A percentile compares a stretch with the other conserved stretches of the same genome.
These are phyloP conservation scores for Metschnikowia noctiluminum DNA, from an alignment of 805 yeast species.

Conservation along the genomic window DNA sequence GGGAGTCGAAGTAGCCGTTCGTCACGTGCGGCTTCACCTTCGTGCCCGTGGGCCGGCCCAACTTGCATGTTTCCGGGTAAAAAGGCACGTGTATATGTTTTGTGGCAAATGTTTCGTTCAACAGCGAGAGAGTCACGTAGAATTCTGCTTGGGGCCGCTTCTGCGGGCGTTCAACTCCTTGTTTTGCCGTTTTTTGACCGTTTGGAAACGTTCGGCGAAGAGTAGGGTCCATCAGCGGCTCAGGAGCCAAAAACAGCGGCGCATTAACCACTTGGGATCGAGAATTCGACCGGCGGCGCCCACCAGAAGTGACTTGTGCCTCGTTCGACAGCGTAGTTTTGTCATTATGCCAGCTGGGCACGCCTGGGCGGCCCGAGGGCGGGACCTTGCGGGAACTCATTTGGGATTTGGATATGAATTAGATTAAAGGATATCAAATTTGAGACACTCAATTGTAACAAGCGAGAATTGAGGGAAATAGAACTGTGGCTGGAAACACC, in stretches of 20 bases:
- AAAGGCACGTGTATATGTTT: constrained; percentile 79
- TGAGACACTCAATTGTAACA: too few relatives aligned
- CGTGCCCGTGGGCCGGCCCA: constrained; percentile 86
- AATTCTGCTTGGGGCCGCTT: constrained; percentile 35
- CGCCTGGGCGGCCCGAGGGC: too few relatives aligned
- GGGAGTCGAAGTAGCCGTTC: constrained; percentile 91
- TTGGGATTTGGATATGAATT: too few relatives aligned
- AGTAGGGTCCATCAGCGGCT: not conserved
- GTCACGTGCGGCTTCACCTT: constrained; percentile 56
- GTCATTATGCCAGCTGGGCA: not conserved
- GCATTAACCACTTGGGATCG: constrained; percentile 37
- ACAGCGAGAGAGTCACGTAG: constrained; percentile 67
- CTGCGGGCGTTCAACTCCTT: constrained; percentile 14
- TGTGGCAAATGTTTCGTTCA: constrained; percentile 78
- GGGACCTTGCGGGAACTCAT: too few relatives aligned
- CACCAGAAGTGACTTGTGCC: not conserved
- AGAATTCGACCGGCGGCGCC: constrained; percentile 35
- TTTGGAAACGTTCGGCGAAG: too few relatives aligned
- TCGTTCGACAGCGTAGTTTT: not conserved
- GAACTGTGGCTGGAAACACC: too few relatives aligned
- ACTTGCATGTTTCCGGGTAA: constrained; percentile 75
- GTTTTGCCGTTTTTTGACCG: too few relatives aligned
- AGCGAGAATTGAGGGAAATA: too few relatives aligned
- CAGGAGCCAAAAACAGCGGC: constrained; percentile 11
- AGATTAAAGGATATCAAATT: too few relatives aligned